These are phyloP conservation scores for Alternaria viburni DNA, from an alignment of 2,329 filamentous ascomycete species.

Conservation along the genomic window DNA sequence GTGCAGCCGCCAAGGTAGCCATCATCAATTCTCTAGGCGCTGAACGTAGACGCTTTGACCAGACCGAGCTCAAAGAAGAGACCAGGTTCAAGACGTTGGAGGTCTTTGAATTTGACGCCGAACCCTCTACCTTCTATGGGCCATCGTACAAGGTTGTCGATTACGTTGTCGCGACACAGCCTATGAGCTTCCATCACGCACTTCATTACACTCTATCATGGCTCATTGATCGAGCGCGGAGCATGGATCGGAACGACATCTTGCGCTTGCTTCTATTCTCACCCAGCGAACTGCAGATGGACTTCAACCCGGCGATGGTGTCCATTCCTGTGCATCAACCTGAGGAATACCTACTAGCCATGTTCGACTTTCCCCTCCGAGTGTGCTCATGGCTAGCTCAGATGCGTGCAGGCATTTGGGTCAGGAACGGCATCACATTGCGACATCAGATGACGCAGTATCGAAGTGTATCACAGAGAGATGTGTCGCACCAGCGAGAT, in stretches of 20 bases:
- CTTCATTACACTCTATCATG: conserved; percentile 96
- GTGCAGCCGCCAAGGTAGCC: conserved; percentile 78
- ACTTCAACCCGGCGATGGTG: conserved; percentile 65
- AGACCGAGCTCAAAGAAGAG: conserved; percentile 86
- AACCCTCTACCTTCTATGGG: conserved; percentile 35
- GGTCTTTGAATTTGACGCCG: conserved; percentile 78
- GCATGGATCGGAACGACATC: conserved; percentile 72
- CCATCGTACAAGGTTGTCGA: conserved; percentile 69
- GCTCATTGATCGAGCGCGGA: conserved; percentile 88
- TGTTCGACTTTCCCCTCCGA: conserved; percentile 91
- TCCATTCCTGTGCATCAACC: conserved; percentile 64
- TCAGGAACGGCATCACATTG: conserved; percentile 93
- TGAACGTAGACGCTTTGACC: conserved; percentile 84
- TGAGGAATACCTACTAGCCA: conserved; percentile 82
- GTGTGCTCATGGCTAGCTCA: conserved; percentile 97
- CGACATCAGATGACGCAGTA: conserved; percentile 95
- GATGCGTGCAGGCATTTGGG: conserved; percentile 99
- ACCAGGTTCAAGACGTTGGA: conserved; percentile 78
- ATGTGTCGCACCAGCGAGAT: conserved; percentile 93
- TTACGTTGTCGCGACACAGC: conserved; percentile 85
- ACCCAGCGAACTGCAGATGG: conserved; percentile 70
- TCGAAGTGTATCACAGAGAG: conserved; percentile 83
- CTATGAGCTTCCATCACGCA: conserved; percentile 96
- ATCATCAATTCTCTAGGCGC: conserved; percentile 87
- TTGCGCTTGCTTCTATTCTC: conserved; percentile 74